These are phyloP conservation scores for Nigrograna mackinnonii DNA, from an alignment of 2,329 filamentous ascomycete species.

Conservation along the genomic window DNA sequence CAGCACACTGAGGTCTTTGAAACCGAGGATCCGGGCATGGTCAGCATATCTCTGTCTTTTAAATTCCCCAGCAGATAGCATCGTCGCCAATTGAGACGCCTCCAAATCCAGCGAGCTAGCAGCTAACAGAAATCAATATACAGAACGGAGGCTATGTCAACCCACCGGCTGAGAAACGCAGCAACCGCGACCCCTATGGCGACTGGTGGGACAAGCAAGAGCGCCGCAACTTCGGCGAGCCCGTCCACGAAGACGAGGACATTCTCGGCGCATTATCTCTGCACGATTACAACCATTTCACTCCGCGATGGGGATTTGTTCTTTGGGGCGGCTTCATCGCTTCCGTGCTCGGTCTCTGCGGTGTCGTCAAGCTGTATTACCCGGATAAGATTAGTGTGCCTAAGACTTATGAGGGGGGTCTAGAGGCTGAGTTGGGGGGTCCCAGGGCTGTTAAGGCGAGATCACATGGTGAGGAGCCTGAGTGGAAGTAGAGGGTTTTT, in stretches of 20 bases:
- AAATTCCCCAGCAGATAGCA: not conserved
- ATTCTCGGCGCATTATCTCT: constrained; percentile 86
- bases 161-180: constrained; percentile 78
- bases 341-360: constrained; percentile 44
- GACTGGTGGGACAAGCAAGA: constrained; percentile 99
- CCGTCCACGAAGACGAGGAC: constrained; percentile 96
- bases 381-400: constrained; percentile 51
- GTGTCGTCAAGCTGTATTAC: constrained; percentile 43
- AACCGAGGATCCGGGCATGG: constrained; percentile 61
- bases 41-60: constrained; percentile 43
- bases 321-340: constrained; percentile 49
- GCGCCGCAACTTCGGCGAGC: constrained; percentile 94
- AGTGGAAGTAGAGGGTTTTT: constrained; percentile 11
- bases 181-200: constrained; percentile 88
- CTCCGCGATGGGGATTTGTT: constrained; percentile 72
- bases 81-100: too few relatives aligned
- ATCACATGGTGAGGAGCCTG: constrained; percentile 17
- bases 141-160: constrained; percentile 86
- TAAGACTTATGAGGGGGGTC: constrained; percentile 50
- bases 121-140: too few relatives aligned
- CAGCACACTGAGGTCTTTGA: constrained; percentile 47
- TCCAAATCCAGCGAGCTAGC: constrained; percentile 14
- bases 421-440: constrained; percentile 54
- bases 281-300: constrained; percentile 85
- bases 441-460: constrained; percentile 37